Conservation (phyloP, 331 rosid genomes). For the Erythrophleum ivorense region DNA sequence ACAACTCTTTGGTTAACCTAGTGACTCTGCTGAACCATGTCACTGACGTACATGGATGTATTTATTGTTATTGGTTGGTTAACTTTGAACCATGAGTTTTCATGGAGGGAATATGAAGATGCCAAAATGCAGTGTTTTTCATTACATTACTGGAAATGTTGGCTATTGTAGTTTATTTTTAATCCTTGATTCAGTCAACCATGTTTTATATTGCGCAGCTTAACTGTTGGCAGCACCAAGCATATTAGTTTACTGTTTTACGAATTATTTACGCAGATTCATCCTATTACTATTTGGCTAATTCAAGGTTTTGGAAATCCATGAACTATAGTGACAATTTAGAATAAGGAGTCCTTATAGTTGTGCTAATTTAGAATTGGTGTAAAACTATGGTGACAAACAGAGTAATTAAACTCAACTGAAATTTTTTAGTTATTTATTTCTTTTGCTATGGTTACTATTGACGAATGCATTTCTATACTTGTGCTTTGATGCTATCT, state of each 20-base stretch:
- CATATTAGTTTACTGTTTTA: background rate
- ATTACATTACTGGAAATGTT: background rate
- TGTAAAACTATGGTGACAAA: background rate
- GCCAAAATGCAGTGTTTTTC: background rate
- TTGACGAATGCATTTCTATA: background rate
- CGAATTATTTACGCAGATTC: background rate
- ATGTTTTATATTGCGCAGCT: background rate
- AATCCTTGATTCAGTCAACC: constrained; percentile 10
- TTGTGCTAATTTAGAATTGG: constrained; percentile 3
- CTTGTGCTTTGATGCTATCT: background rate
- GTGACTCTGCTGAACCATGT: background rate
- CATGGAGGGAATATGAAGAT: background rate
- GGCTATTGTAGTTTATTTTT: background rate
- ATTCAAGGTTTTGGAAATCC: background rate
- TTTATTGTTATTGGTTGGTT: background rate
- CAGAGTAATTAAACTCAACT: background rate
- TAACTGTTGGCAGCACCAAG: background rate
- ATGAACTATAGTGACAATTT: background rate
- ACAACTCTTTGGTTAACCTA: background rate
- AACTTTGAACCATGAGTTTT: background rate
- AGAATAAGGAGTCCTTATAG: background rate
- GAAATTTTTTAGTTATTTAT: background rate
- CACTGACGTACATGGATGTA: background rate
- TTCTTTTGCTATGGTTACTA: background rate
- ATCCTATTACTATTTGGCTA: background rate